Evolutionary conservation across 1,284 basidiomycete genomes (phyloP), one percentile per base, ranked within the genome.

Genomic region (Microbotryomycetes sp.): DNA sequence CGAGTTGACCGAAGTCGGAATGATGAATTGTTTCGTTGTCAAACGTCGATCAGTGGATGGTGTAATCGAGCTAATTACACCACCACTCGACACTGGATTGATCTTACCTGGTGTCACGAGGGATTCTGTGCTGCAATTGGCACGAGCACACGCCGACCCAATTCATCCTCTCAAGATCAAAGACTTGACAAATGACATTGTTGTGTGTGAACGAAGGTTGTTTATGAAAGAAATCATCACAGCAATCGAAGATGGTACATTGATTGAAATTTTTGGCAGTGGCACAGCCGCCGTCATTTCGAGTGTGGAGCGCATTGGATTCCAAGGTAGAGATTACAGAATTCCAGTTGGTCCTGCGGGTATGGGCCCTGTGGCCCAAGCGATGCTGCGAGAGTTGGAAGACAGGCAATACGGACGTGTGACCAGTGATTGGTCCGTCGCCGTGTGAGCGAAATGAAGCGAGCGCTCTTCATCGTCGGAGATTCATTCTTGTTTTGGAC

Each of bases 31-130:
- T 73, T 96, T 97, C 67, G 83, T 90, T 49, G 92, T 86, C 0
- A 84, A 97, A 76, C 84, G 84, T 74, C 82, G 82, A 29, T 80
- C 83, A 12, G n/a, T n/a, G n/a, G 83, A 92, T 70, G 91, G 89
- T 46, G 78, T 86, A 85, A 67, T 81, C 56, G 91, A 94, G 76
- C 84, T 96, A 62, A 85, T 91, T 54, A 94, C 92, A 0, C 92
- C 94, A 12, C 91, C 93, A 4, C 81, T 97, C 47, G 89, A 91
- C 73, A 42, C 36, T 9, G 93, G 93, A 59, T 87, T 96, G 81
- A 92, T 98, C 72, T 86, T 99, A 16, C 93, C 94, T 14, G 94
- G 94, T 65, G 88, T 99, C 22, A 97, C 93, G 7, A 86, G 94
- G 65, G 92, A 97, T 77, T 92, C 89, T 22, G 87, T 96, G 49